These are phyloP conservation scores for Colletotrichum truncatum DNA, from an alignment of 2,329 filamentous ascomycete species.

Conservation along the genomic window DNA sequence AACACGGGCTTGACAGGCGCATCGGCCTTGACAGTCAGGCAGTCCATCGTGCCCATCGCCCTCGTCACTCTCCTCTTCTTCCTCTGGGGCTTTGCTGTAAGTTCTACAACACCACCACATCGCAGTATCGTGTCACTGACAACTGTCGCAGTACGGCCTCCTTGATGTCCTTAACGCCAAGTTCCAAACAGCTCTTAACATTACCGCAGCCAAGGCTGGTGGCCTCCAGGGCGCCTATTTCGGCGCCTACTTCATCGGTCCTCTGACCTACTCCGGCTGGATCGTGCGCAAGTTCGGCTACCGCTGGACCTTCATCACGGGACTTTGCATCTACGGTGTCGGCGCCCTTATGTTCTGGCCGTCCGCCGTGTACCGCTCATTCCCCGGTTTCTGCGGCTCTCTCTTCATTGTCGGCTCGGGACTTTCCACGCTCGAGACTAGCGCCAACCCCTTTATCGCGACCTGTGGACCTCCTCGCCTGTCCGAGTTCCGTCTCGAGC, in stretches of 20 bases:
- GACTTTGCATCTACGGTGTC: constrained; percentile 63
- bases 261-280: constrained; percentile 51
- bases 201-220: constrained; percentile 53
- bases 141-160: constrained; percentile 23
- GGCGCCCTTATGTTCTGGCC: constrained; percentile 69
- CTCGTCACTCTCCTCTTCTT: constrained; percentile 63
- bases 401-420: constrained; percentile 56
- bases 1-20: constrained; percentile 35
- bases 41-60: constrained; percentile 73
- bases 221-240: constrained; percentile 63
- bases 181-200: constrained; percentile 56
- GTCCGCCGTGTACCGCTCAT: constrained; percentile 61
- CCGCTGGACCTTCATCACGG: constrained; percentile 73
- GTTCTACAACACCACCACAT: not conserved
- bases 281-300: constrained; percentile 73
- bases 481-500: constrained; percentile 65
- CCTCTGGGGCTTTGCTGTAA: constrained; percentile 57
- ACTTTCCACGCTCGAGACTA: constrained; percentile 64
- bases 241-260: constrained; percentile 51
- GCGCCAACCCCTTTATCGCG: constrained; percentile 62
- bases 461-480: constrained; percentile 69
- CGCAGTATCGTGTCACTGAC: not conserved
- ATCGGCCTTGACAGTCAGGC: constrained; percentile 64
- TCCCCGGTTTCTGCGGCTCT: constrained; percentile 68
- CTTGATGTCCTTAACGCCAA: constrained; percentile 56